A percentile compares a stretch with the other conserved stretches of the same genome.
Evolutionary conservation across 495 filamentous ascomycete species (phyloP).

Genomic region (Aspergillus leporis): DNA sequence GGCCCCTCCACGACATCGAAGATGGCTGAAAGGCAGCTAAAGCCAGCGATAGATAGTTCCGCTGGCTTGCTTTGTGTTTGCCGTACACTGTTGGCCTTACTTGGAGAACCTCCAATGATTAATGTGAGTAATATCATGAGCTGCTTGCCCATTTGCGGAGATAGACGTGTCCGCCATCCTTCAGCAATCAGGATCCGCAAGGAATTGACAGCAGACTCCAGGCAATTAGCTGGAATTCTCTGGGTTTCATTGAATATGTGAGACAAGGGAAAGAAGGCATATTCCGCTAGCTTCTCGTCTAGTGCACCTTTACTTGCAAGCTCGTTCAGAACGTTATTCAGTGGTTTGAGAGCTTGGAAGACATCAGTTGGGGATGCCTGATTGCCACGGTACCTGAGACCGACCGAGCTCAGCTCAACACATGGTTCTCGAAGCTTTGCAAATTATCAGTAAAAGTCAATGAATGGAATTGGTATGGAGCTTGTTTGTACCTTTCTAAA

Average conservation of each 20-base stretch:
- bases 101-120: slow-evolving; percentile 69
- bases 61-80: slow-evolving; percentile 55
- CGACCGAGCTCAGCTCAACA: slow-evolving; percentile 72
- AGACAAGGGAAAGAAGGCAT: slow-evolving; percentile 89
- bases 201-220: slow-evolving; percentile 75
- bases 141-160: slow-evolving; percentile 73
- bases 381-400: slow-evolving; percentile 59
- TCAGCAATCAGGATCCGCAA: slow-evolving; percentile 68
- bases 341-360: slow-evolving; percentile 49
- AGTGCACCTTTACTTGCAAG: slow-evolving; percentile 56
- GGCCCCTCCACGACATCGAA: slow-evolving; percentile 44
- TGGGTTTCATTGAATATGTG: slow-evolving; percentile 80
- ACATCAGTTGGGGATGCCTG: slow-evolving; percentile 56
- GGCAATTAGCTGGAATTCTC: slow-evolving; percentile 64
- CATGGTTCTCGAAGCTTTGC: slow-evolving; percentile 72
- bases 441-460: slow-evolving; percentile 13
- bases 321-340: slow-evolving; percentile 53
- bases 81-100: slow-evolving; percentile 36
- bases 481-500: slow-evolving; percentile 36
- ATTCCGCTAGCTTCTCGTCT: slow-evolving; percentile 85
- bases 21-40: slow-evolving; percentile 56
- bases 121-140: slow-evolving; percentile 83
- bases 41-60: slow-evolving; percentile 64
- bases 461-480: slow-evolving; percentile 8
- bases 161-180: slow-evolving; percentile 73